These are phyloP conservation scores for Pachysolen tannophilus DNA, from an alignment of 805 yeast genomes.

Conservation along the genomic window DNA sequence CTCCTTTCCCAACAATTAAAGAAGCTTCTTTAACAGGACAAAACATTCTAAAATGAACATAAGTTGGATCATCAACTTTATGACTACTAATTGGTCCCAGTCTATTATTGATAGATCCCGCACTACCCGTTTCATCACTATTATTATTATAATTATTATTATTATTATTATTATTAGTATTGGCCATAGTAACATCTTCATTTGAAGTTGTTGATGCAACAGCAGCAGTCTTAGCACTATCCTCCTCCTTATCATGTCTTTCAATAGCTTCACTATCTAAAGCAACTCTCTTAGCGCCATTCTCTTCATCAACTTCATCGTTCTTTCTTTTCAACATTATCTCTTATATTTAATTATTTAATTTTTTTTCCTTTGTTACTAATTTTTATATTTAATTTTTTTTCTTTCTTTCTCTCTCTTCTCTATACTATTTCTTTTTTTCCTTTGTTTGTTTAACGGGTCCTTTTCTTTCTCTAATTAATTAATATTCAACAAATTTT, in stretches of 20 bases:
- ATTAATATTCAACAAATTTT: no score
- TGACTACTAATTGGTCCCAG: slow-evolving; percentile 29
- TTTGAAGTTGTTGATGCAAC: slow-evolving; percentile 22
- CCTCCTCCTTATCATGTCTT: slow-evolving; percentile 31
- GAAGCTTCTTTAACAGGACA: slow-evolving; percentile 74
- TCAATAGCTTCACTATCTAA: slow-evolving; percentile 54
- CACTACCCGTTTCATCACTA: neutral
- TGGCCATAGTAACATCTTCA: neutral
- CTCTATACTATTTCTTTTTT: no score
- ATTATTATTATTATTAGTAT: slow-evolving; percentile 1
- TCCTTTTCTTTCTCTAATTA: no score
- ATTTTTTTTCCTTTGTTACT: no score
- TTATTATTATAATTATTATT: neutral
- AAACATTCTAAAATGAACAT: slow-evolving; percentile 64
- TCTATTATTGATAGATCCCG: slow-evolving; percentile 3
- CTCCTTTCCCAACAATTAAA: slow-evolving; percentile 69
- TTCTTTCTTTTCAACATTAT: slow-evolving; percentile 55
- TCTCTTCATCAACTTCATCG: slow-evolving; percentile 54
- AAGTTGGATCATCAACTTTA: slow-evolving; percentile 47
- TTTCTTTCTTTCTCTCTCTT: no score
- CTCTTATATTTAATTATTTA: no score
- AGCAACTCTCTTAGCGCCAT: slow-evolving; percentile 59
- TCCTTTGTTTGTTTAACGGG: no score
- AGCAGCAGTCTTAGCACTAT: slow-evolving; percentile 34
- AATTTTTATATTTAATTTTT: no score